Evolutionary conservation across 148 eudicot genomes (phyloP).

Genomic region (Rhododendron vialii): DNA sequence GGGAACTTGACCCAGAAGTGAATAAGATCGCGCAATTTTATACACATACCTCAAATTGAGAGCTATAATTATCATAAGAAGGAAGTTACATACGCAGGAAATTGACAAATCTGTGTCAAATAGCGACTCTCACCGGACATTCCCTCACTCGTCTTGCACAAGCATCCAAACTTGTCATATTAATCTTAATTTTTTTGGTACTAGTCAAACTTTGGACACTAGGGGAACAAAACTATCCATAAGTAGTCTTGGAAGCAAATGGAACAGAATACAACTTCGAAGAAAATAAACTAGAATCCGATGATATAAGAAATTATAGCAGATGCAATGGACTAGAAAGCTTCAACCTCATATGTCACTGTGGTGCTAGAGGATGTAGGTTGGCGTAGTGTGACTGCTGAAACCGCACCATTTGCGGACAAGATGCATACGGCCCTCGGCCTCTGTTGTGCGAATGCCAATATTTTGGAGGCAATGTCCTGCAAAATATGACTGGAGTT

Average conservation of each 20-base stretch:
- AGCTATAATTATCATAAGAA: neutral
- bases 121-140: neutral
- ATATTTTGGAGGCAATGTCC: conserved; percentile 77
- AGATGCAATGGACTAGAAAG: neutral
- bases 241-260: neutral
- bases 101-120: neutral
- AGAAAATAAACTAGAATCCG: neutral
- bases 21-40: neutral
- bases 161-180: neutral
- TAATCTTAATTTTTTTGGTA: neutral
- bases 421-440: conserved; percentile 80
- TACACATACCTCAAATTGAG: neutral
- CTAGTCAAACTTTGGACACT: neutral
- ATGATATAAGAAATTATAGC: neutral
- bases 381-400: conserved; percentile 68
- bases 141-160: neutral
- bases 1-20: neutral
- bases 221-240: neutral
- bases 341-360: conserved; percentile 65
- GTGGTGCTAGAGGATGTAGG: conserved; percentile 48
- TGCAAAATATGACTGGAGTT: conserved; percentile 22
- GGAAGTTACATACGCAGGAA: neutral
- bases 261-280: neutral
- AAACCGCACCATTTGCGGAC: conserved; percentile 82
- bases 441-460: conserved; percentile 77